phyloP scores from a whole-genome alignment of 306 rosid species.

The Lablab purpureus region DNA sequence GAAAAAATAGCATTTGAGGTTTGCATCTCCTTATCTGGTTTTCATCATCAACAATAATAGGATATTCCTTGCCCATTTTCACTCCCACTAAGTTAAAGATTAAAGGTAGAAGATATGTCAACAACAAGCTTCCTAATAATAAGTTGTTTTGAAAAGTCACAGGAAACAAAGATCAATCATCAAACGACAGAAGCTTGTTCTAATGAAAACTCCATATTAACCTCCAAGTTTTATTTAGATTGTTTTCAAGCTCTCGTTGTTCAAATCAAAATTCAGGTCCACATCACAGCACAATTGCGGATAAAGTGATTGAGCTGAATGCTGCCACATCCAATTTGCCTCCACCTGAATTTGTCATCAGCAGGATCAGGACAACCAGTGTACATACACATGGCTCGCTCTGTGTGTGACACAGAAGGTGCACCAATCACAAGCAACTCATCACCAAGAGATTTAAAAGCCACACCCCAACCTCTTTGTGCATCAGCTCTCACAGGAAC shows the following conservation, averaged over 20 bases:
- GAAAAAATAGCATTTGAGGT: neutral
- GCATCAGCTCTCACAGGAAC: constrained; percentile 77
- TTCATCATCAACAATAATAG: constrained; percentile 34
- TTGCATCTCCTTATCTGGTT: constrained; percentile 16
- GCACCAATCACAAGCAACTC: constrained; percentile 82
- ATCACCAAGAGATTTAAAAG: constrained; percentile 77
- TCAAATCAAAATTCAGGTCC: constrained; percentile 51
- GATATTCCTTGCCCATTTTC: constrained; percentile 27
- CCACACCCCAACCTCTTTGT: constrained; percentile 83
- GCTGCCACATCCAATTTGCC: constrained; percentile 55
- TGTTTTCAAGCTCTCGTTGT: constrained; percentile 24
- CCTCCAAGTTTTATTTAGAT: constrained; percentile 35
- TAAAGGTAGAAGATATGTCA: constrained; percentile 21
- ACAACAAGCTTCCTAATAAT: constrained; percentile 33
- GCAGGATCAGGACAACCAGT: constrained; percentile 70
- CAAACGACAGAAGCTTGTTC: constrained; percentile 10
- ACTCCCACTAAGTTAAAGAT: constrained; percentile 12
- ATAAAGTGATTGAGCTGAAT: constrained; percentile 65
- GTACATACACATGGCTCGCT: constrained; percentile 55
- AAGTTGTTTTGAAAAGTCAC: constrained; percentile 30
- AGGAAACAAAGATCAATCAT: constrained; percentile 35
- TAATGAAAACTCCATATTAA: neutral
- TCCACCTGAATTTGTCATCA: constrained; percentile 66
- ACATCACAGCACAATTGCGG: constrained; percentile 81
- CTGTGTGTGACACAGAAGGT: constrained; percentile 41